phyloP scores from a whole-genome alignment of 768 basidiomycete species.

The Phlebiopsis flavidoalba region DNA sequence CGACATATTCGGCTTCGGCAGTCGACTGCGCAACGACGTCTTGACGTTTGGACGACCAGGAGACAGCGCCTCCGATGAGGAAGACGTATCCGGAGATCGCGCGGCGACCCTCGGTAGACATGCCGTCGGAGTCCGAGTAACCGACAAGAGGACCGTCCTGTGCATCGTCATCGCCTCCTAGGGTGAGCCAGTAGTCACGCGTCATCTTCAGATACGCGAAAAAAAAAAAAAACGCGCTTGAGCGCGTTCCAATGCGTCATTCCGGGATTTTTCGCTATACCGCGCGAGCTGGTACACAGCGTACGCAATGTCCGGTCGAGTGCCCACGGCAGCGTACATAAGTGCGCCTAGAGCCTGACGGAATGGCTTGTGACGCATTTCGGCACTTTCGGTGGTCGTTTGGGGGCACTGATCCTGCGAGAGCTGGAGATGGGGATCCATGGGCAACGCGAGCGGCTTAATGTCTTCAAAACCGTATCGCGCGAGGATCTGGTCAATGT shows the following conservation, averaged over 20 bases:
- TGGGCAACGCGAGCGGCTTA: conserved; percentile 25
- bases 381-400: not conserved
- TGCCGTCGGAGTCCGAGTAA: conserved; percentile 19
- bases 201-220: conserved; percentile 18
- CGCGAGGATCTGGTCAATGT: conserved; percentile 26
- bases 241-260: not conserved
- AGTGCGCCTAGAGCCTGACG: conserved; percentile 21
- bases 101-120: conserved; percentile 14
- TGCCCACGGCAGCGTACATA: conserved; percentile 25
- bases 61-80: conserved; percentile 25
- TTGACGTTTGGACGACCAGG: conserved; percentile 34
- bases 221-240: conserved; percentile 11
- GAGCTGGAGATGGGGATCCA: conserved; percentile 22
- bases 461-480: conserved; percentile 23
- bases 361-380: conserved; percentile 1
- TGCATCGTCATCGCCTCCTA: not conserved
- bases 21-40: conserved; percentile 30
- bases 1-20: conserved; percentile 32
- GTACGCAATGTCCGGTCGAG: conserved; percentile 26
- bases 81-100: conserved; percentile 34
- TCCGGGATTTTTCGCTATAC: not conserved
- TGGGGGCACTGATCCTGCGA: not conserved
- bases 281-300: conserved; percentile 21
- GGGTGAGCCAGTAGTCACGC: not conserved
- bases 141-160: not conserved